These are phyloP conservation scores for Hamigera avellanea DNA, from an alignment of 495 filamentous ascomycete genomes.

Conservation along the genomic window DNA sequence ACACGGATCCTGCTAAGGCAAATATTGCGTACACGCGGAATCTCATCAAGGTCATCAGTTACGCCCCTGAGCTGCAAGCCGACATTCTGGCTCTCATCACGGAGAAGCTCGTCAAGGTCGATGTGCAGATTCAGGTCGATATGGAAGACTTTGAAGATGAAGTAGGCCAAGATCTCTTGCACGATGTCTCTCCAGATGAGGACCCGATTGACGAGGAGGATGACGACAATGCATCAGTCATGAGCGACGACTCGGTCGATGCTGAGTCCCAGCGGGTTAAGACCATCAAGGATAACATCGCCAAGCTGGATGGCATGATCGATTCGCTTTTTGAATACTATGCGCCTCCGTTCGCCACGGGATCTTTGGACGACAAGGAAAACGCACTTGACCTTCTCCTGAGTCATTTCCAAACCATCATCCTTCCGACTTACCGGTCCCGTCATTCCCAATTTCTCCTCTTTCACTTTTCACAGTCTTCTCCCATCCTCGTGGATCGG, in stretches of 20 bases:
- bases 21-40: slow-evolving; percentile 74
- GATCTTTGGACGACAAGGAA: slow-evolving; percentile 30
- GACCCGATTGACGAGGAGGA: slow-evolving; percentile 47
- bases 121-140: slow-evolving; percentile 88
- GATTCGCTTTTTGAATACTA: slow-evolving; percentile 83
- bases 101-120: slow-evolving; percentile 77
- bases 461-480: slow-evolving; percentile 82
- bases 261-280: slow-evolving; percentile 38
- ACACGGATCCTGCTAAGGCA: slow-evolving; percentile 55
- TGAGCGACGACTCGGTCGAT: slow-evolving; percentile 34
- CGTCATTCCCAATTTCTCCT: slow-evolving; percentile 84
- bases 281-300: slow-evolving; percentile 64
- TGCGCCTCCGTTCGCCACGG: slow-evolving; percentile 50
- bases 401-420: slow-evolving; percentile 69
- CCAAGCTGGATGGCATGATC: slow-evolving; percentile 87
- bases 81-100: slow-evolving; percentile 78
- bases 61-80: slow-evolving; percentile 67
- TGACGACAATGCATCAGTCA: slow-evolving; percentile 44
- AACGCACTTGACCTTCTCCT: slow-evolving; percentile 60
- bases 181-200: slow-evolving; percentile 26
- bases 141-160: slow-evolving; percentile 76
- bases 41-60: slow-evolving; percentile 58
- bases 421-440: slow-evolving; percentile 78
- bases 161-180: slow-evolving; percentile 41
- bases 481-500: slow-evolving; percentile 58